Percentiles rank a stretch among this genome's conserved stretches.
Conservation (phyloP, 345 rosid species). For the Psidium friedrichsthalianum region DNA sequence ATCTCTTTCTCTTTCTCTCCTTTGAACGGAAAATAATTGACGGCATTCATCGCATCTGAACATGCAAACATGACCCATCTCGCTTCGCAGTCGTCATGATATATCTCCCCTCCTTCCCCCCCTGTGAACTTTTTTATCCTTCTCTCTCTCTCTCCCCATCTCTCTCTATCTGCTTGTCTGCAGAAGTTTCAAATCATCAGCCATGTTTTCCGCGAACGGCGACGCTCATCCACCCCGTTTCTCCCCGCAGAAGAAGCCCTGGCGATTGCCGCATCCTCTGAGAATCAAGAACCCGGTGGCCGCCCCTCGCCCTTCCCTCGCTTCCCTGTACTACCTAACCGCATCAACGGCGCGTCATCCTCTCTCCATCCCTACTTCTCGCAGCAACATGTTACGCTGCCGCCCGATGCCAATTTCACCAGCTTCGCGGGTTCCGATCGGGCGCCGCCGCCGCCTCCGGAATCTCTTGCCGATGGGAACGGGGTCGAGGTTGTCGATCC, state of each 20-base stretch:
- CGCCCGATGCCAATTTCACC: neutral
- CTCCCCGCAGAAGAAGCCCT: neutral
- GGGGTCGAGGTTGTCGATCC: neutral
- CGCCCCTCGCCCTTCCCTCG: conserved; percentile 8
- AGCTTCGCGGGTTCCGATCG: neutral
- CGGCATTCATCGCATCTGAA: neutral
- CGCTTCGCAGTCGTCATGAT: neutral
- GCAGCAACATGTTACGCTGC: neutral
- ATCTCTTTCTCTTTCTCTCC: neutral
- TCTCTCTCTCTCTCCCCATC: neutral
- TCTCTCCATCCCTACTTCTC: neutral
- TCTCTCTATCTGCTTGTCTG: neutral
- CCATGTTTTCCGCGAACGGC: neutral
- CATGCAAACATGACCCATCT: neutral
- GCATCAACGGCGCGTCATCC: neutral
- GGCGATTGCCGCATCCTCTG: neutral
- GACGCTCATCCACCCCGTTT: neutral
- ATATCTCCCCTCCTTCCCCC: neutral
- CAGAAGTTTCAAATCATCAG: neutral
- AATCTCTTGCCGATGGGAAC: neutral
- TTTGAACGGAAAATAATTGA: neutral
- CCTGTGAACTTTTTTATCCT: neutral
- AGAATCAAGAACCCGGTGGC: neutral
- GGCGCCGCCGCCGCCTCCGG: neutral
- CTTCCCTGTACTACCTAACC: conserved; percentile 10